Evolutionary conservation across 2,329 filamentous ascomycete genomes (phyloP), one percentile per base, ranked within the genome.

Genomic region (Clarireedia homoeocarpa): DNA sequence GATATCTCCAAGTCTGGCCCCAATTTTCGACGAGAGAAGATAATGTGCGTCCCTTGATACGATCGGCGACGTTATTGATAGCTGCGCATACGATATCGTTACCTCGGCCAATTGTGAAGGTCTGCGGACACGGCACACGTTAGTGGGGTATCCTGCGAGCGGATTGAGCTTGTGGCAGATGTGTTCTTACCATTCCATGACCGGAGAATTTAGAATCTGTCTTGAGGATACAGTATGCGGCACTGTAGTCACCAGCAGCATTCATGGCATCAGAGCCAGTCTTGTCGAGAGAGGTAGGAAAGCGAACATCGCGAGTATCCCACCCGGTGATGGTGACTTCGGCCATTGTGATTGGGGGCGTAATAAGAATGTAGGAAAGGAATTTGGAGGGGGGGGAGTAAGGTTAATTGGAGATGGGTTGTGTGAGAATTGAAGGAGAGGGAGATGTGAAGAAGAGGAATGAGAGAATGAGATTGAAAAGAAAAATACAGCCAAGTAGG

Each of bases 201-300:
- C 89, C 89, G 1, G 79, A 78, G 67, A 80, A 80, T 10, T 79
- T 69, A 0, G 86, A 85, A 69, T 95, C 86, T 0, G 91, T 96
- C 69, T 89, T 76, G 49, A 96, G 76, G 66, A 96, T 92, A 71
- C 90, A 95, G 77, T 96, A 96, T n/a, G 91, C 91, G 12, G 91
- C 80, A 1, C 90, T 95, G 74, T 96, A 96, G 73, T 96, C 90
- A 59, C 90, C 88, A 2, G 91, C 90, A 3, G 89, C 88, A 69
- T 96, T 96, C 91, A 96, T 96, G 67, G 90, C 91, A 81, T 96
- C 91, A 7, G 89, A 95, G 66, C 91, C 91, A n/a, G 90, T 95
- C 76, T 92, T 94, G 74, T 95, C 90, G 59, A 96, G 83, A 42
- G 91, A 96, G n/a, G 91, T 96, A 71, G 86, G 86, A 70, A 90